Conservation (phyloP, 2,329 filamentous ascomycete genomes). For the Dactylonectria estremocensis region DNA sequence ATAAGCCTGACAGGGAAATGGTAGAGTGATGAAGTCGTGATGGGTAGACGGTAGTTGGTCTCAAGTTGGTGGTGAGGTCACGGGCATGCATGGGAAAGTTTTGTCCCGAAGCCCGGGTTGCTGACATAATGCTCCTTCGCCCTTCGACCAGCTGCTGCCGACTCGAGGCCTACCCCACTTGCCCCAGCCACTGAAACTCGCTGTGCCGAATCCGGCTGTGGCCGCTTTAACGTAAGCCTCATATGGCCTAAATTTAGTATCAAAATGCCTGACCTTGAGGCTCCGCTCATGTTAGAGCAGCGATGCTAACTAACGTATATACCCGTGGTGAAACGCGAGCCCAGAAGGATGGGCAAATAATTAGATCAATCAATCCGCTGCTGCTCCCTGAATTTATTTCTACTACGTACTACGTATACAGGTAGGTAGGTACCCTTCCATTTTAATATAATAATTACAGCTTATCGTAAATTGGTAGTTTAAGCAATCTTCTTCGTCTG, state of each 20-base stretch:
- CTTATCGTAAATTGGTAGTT: not conserved
- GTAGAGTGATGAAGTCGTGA: conserved; percentile 41
- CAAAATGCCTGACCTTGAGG: too few relatives aligned
- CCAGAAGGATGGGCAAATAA: too few relatives aligned
- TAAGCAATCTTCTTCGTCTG: not conserved
- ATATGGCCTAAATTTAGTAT: too few relatives aligned
- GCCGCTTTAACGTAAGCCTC: too few relatives aligned
- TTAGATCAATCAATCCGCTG: too few relatives aligned
- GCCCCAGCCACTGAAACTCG: too few relatives aligned
- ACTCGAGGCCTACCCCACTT: too few relatives aligned
- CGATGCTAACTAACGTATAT: not conserved
- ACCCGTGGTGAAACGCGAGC: not conserved
- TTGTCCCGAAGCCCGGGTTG: conserved; percentile 38
- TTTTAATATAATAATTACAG: not conserved
- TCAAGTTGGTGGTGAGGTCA: conserved; percentile 43
- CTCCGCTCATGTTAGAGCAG: too few relatives aligned
- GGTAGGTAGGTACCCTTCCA: too few relatives aligned
- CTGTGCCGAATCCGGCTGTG: too few relatives aligned
- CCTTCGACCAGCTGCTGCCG: conserved; percentile 16
- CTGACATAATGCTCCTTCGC: conserved; percentile 44
- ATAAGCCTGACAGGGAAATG: conserved; percentile 34
- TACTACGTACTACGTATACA: too few relatives aligned
- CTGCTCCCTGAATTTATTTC: too few relatives aligned
- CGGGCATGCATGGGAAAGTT: conserved; percentile 46
- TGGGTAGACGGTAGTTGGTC: conserved; percentile 36